Percentiles rank a stretch among this genome's conserved stretches.
Conservation (phyloP, 75 land plant species). For the Cunninghamia lanceolata region DNA sequence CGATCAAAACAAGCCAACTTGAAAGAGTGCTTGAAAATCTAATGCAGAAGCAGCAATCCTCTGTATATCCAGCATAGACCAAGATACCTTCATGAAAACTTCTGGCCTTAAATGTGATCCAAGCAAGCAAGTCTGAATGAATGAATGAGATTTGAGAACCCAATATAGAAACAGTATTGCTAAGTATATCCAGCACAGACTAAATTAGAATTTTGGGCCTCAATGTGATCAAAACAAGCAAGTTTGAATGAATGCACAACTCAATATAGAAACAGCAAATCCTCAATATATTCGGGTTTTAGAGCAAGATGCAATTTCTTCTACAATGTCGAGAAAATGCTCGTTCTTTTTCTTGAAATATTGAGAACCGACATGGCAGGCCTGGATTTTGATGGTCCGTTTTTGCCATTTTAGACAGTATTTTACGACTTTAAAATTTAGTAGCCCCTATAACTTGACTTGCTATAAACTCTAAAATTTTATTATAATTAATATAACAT, state of each 20-base stretch:
- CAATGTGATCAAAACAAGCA: background rate
- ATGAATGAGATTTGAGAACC: background rate
- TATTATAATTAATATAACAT: too few species aligned
- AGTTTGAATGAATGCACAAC: background rate
- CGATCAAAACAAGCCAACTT: background rate
- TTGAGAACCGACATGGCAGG: background rate
- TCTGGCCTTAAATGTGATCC: background rate
- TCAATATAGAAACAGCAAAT: background rate
- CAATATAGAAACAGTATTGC: background rate
- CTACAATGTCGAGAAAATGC: background rate
- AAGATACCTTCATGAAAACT: background rate
- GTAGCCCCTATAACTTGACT: too few species aligned
- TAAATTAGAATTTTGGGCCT: background rate
- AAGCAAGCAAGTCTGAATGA: background rate
- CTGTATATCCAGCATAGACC: background rate
- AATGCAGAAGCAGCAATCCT: background rate
- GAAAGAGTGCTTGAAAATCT: background rate
- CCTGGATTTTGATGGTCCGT: too few species aligned
- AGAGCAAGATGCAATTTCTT: background rate
- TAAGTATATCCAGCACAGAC: too few species aligned
- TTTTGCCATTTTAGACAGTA: too few species aligned
- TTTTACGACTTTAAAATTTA: too few species aligned
- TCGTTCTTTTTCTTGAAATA: background rate
- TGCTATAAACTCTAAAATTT: too few species aligned
- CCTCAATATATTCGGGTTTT: background rate